Percentiles rank a stretch among this genome's conserved stretches.
These are phyloP conservation scores for Sequoiadendron giganteum DNA, from an alignment of 75 land plant genomes.

Conservation along the genomic window DNA sequence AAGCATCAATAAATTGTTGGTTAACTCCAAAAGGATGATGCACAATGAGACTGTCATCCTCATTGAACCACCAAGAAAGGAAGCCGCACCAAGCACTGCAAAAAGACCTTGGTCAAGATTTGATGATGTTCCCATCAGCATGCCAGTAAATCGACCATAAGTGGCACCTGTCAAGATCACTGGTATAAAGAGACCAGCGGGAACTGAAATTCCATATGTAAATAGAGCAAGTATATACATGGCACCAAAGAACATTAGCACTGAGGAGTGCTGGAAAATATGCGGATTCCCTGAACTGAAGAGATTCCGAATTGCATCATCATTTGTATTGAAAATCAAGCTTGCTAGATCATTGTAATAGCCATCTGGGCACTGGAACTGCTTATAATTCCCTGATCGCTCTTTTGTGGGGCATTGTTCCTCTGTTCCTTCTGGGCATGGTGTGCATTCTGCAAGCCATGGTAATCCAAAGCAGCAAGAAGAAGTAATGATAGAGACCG, in stretches of 20 bases:
- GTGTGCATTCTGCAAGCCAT: slow-evolving; percentile 78
- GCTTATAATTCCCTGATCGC: slow-evolving; percentile 82
- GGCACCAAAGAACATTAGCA: slow-evolving; percentile 64
- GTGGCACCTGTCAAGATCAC: slow-evolving; percentile 83
- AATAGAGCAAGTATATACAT: slow-evolving; percentile 67
- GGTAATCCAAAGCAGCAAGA: slow-evolving; percentile 83
- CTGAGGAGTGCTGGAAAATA: slow-evolving; percentile 52
- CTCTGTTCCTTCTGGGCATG: slow-evolving; percentile 57
- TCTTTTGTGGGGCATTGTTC: slow-evolving; percentile 85
- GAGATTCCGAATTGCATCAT: slow-evolving; percentile 84
- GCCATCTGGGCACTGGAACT: slow-evolving; percentile 79
- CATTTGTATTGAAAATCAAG: slow-evolving; percentile 87
- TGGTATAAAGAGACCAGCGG: slow-evolving; percentile 85
- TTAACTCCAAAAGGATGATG: slow-evolving; percentile 87
- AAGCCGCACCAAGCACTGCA: slow-evolving; percentile 89
- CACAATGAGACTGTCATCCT: slow-evolving; percentile 94
- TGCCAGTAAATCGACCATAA: slow-evolving; percentile 84
- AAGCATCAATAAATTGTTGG: slow-evolving; percentile 78
- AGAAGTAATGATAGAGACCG: slow-evolving; percentile 63
- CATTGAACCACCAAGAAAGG: slow-evolving; percentile 97
- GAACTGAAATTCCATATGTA: slow-evolving; percentile 86
- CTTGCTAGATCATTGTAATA: slow-evolving; percentile 91
- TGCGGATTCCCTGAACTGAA: slow-evolving; percentile 59
- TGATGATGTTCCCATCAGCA: slow-evolving; percentile 48
- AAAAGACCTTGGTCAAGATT: slow-evolving; percentile 76